Base-by-base conservation (phyloP, 2,329 filamentous ascomycete species). In the Thielaviopsis ethacetica region DNA sequence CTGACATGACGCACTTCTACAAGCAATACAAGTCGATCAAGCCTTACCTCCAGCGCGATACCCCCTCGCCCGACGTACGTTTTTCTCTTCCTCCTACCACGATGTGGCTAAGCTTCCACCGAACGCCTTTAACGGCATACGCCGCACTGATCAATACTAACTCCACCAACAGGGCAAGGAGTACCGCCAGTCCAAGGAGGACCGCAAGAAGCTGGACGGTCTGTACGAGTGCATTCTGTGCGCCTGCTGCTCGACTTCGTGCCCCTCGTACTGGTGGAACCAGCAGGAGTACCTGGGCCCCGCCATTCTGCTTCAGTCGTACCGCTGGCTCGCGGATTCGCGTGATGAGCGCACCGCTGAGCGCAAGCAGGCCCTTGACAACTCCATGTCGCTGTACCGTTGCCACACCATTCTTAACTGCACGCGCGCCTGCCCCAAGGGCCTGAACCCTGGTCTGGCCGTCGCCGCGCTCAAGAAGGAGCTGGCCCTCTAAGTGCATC, bases 231-330 rank as follows among this genome's bases (percentile, higher is more conserved):
- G 93, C 77, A 97, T 98, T 73, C 85, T 98, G 61, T 98, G 93
- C 79, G 91, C 91, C 67, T 98, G 93, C 84, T 98, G 93, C 84
- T 93, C 88, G 65, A 98, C 93, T 22, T 95, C 91, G 53, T 98
- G 93, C 80, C 93, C 93, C n/a, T 96, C 90, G 19, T 98, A 98
- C 81, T 98, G 93, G 93, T 98, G 93, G 93, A 98, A 98, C 79
- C 84, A 86, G 66, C 91, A 97, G 76, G 91, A 97, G 74, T 98
- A 98, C 77, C 88, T 98, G 56, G 93, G 93, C 63, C 93, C 93
- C 62, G 93, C 93, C 65, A 88, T 98, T 62, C 86, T 98, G 57
- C 83, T 98, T 65, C 93, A 98, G 76, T 95, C 90, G 9, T 98
- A 97, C 83, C 84, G 91, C 70, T 98, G 93, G 93, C 80, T 98